Base-by-base conservation (phyloP, 805 yeast species). In the Blastobotrys americana region DNA sequence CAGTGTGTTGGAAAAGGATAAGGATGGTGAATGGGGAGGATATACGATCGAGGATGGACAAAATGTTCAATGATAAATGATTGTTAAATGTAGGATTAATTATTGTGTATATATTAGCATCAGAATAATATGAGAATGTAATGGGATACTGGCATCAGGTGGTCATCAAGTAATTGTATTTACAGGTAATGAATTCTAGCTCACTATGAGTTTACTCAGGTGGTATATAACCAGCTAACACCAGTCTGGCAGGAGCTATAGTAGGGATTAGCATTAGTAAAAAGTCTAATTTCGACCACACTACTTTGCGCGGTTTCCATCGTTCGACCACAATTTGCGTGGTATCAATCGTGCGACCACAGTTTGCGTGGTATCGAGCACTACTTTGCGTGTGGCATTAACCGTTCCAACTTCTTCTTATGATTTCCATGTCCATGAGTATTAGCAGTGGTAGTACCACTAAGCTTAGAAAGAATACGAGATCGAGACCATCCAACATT, bases 401-500 rank as follows among this genome's bases (percentile, higher is more conserved):
- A 63, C 56, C 74, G 78, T 56, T 69, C 73, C 50, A 82, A 59
- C 59, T 78, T 81, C 56, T 75, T 76, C 41, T 76, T 68, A 57
- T 82, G 87, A 19, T 71, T 67, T 19, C 70, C 67, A 38, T 75
- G 71, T 13, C 53, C 53, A 55, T 70, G 50, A 62, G 62, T 23
- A 66, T 71, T 34, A 79, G 85, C 54, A 66, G 60, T 5, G 72
- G 76, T 53, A 72, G 82, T 23, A 78, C 82, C 52, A 75, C 64
- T 82, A 70, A 55, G 72, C 73, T 48, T 76, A 69, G 57, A 83
- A 65, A 62, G 20, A 75, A 61, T 50, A 18, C 59, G 70, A 42
- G 80, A 72, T 34, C 76, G 68, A 25, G 88, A 74, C 82, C 93
- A 89, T 18, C 95, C 89, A 1, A 88, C 85, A 58, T 89, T 89